Percentiles rank a stretch among this genome's conserved stretches.
Evolutionary conservation across 177 flowering plant species (phyloP).

Genomic region (Vitis hybrid): DNA sequence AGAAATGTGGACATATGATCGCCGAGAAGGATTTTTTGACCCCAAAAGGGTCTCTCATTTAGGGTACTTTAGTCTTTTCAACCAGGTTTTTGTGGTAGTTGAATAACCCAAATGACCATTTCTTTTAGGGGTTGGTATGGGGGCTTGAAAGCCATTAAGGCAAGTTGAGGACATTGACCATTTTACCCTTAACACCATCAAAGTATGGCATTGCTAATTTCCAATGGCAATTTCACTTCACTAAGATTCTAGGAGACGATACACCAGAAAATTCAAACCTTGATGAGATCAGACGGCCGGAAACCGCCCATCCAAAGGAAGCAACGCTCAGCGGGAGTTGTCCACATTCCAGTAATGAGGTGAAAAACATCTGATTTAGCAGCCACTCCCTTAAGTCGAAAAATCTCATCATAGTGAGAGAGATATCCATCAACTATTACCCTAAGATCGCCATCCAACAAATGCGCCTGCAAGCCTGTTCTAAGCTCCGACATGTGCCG

Average conservation of each 20-base stretch:
- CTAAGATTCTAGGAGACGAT: too few species aligned
- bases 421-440: slow-evolving; percentile 65
- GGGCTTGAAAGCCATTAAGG: too few species aligned
- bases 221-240: too few species aligned
- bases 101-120: too few species aligned
- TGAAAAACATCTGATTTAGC: slow-evolving; percentile 91
- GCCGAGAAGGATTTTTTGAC: too few species aligned
- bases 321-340: slow-evolving; percentile 89
- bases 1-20: too few species aligned
- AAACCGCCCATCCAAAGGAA: slow-evolving; percentile 99
- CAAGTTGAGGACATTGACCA: too few species aligned
- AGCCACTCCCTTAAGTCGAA: slow-evolving; percentile 70
- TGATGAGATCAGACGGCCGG: slow-evolving; percentile 93
- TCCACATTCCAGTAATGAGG: slow-evolving; percentile 92
- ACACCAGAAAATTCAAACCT: slow-evolving; percentile 40
- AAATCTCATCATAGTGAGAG: slow-evolving; percentile 82
- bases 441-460: slow-evolving; percentile 69
- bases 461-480: slow-evolving; percentile 65
- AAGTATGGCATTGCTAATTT: too few species aligned
- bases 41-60: not conserved
- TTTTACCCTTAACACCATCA: too few species aligned
- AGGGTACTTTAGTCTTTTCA: not conserved
- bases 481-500: slow-evolving; percentile 84
- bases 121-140: too few species aligned
- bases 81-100: too few species aligned